Conservation (phyloP, 2,329 filamentous ascomycete genomes). For the Aureobasidium sp. region DNA sequence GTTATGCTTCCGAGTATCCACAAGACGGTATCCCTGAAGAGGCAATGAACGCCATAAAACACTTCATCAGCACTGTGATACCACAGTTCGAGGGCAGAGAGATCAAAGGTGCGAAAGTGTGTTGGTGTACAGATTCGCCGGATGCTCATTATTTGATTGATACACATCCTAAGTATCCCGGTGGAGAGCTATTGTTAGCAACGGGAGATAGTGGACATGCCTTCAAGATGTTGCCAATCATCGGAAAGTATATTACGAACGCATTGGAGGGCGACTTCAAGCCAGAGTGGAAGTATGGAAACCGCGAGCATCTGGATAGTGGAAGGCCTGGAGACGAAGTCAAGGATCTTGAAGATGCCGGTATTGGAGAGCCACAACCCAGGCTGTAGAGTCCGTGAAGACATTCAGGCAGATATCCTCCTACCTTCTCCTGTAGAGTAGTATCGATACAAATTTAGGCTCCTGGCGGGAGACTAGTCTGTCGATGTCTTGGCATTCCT, state of each 20-base stretch:
- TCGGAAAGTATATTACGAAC: constrained; percentile 58
- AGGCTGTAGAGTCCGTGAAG: background rate
- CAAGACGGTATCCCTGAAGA: constrained; percentile 21
- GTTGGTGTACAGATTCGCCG: constrained; percentile 64
- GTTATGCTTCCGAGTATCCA: constrained; percentile 13
- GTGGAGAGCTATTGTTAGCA: constrained; percentile 47
- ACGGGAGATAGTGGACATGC: constrained; percentile 60
- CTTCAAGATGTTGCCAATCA: constrained; percentile 59
- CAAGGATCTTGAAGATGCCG: constrained; percentile 25
- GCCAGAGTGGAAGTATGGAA: constrained; percentile 17
- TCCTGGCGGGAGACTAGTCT: too few relatives aligned
- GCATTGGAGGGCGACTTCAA: constrained; percentile 45
- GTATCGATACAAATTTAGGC: too few relatives aligned
- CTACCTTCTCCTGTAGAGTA: background rate
- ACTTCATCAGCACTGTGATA: constrained; percentile 37
- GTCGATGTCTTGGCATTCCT: too few relatives aligned
- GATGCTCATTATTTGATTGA: constrained; percentile 61
- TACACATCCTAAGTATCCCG: constrained; percentile 49
- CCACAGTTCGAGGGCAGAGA: constrained; percentile 56
- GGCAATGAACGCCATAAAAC: constrained; percentile 12
- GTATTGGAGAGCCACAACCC: constrained; percentile 15
- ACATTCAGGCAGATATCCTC: too few relatives aligned
- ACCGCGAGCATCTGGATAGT: background rate
- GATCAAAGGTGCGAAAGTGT: constrained; percentile 59
- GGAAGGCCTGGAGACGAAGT: constrained; percentile 24